These are phyloP conservation scores for Trichomonas vaginalis DNA, from an alignment of 208 protist genomes.

Conservation along the genomic window DNA sequence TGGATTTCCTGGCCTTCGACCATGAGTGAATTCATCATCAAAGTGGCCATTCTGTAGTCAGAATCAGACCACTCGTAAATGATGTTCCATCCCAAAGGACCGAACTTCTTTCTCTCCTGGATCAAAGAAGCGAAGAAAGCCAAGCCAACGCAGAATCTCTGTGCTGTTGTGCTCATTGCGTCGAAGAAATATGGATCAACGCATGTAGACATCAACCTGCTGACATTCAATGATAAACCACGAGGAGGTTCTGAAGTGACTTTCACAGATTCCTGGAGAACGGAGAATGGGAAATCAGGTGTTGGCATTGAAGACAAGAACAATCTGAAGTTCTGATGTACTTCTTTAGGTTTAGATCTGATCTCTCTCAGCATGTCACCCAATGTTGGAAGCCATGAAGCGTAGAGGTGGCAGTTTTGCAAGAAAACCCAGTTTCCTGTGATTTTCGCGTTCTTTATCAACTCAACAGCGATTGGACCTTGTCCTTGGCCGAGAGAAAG, in stretches of 20 bases:
- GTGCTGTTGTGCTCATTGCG: constrained; percentile 24
- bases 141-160: constrained; percentile 73
- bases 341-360: constrained; percentile 20
- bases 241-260: constrained; percentile 90
- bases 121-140: constrained; percentile 87
- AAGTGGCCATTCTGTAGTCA: constrained; percentile 74
- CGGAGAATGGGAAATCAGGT: constrained; percentile 78
- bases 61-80: constrained; percentile 90
- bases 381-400: constrained; percentile 60
- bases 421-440: constrained; percentile 67
- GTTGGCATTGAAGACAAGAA: constrained; percentile 88
- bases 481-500: background rate
- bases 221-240: constrained; percentile 61
- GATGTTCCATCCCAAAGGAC: constrained; percentile 81
- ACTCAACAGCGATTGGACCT: background rate
- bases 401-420: constrained; percentile 86
- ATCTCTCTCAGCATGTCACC: constrained; percentile 58
- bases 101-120: constrained; percentile 61
- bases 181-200: constrained; percentile 31
- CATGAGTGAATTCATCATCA: constrained; percentile 75
- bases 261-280: constrained; percentile 85
- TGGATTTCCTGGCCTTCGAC: constrained; percentile 74
- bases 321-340: constrained; percentile 73
- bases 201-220: constrained; percentile 67
- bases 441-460: constrained; percentile 68